Evolutionary conservation across 2,329 filamentous ascomycete species (phyloP).

Genomic region (Fusarium sp.): DNA sequence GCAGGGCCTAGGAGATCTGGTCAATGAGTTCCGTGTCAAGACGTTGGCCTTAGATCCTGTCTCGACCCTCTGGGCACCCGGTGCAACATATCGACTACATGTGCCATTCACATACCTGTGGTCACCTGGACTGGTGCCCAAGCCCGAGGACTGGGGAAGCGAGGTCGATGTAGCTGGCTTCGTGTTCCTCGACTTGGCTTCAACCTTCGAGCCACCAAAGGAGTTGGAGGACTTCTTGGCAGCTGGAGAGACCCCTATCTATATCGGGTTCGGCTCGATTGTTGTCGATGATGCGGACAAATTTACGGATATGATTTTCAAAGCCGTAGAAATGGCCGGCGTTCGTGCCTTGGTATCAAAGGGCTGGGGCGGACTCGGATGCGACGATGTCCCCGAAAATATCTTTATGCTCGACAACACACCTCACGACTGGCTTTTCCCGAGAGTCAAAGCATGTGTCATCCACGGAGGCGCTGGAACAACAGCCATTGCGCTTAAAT

Average conservation of each 20-base stretch:
- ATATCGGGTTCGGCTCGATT: constrained; percentile 83
- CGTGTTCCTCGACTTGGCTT: constrained; percentile 79
- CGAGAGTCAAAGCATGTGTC: constrained; percentile 73
- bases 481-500: constrained; percentile 79
- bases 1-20: constrained; percentile 86
- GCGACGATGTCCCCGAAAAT: constrained; percentile 69
- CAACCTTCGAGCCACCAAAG: constrained; percentile 69
- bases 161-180: constrained; percentile 83
- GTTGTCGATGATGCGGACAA: constrained; percentile 78
- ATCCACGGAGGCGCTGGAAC: constrained; percentile 86
- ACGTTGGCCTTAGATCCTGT: constrained; percentile 80
- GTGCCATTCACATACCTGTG: constrained; percentile 83
- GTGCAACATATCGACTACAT: constrained; percentile 77
- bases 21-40: constrained; percentile 79
- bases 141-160: constrained; percentile 75
- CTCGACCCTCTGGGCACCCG: constrained; percentile 82
- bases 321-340: constrained; percentile 74
- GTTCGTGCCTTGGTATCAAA: constrained; percentile 80
- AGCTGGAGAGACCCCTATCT: constrained; percentile 71
- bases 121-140: constrained; percentile 75
- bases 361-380: constrained; percentile 80
- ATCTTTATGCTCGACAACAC: constrained; percentile 80
- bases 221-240: constrained; percentile 69
- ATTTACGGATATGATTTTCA: constrained; percentile 79
- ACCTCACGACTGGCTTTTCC: constrained; percentile 84